Base-by-base conservation (phyloP, 345 rosid species). In the Boechera divaricarpa region DNA sequence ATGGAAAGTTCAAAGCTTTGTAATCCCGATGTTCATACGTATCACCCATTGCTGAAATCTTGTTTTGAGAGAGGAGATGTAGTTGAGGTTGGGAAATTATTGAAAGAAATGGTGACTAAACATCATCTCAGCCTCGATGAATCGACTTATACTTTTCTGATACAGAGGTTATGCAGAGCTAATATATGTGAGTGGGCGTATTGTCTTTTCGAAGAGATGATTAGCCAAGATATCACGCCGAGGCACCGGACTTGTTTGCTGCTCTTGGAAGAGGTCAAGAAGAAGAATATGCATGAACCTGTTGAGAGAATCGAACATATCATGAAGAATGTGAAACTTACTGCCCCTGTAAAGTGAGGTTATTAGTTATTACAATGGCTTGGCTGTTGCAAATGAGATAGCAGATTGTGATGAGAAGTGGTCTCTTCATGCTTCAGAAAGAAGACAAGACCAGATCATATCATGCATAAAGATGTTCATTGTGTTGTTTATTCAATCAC, bases 121-220 rank as follows among this genome's bases (percentile, higher is more conserved):
- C 88, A 92, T 76, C 88, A 89, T 53, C 87, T 90, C n/a, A 92
- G 97, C 72, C 84, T 90, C 55, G 97, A 94, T 81, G 49, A 82
- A 49, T 85, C 93, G 13, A 79, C 89, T 13, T 90, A 92, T 80
- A 77, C 88, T 3, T 91, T 94, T 69, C 51, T 92, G 70, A 86
- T 94, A 79, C 98, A 94, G 67, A 90, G 97, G 53, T 83, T 91
- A 6, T 89, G 92, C 55, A 84, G 88, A 81, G 88, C 90, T 42
- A 69, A 87, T 72, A 83, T 77, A 61, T 82, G 81, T 55, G 88
- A 89, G 76, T 82, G 90, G 94, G 97, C 97, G 53, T 92, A 81
- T 75, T 63, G 60, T 18, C 74, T 94, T 44, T 92, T 94, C 67
- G 86, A 89, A 33, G 97, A 88, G 79, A 90, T 91, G 95, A 81